Evolutionary conservation across 2,329 filamentous ascomycete species (phyloP).

Genomic region (Pestalotiopsis sp.): DNA sequence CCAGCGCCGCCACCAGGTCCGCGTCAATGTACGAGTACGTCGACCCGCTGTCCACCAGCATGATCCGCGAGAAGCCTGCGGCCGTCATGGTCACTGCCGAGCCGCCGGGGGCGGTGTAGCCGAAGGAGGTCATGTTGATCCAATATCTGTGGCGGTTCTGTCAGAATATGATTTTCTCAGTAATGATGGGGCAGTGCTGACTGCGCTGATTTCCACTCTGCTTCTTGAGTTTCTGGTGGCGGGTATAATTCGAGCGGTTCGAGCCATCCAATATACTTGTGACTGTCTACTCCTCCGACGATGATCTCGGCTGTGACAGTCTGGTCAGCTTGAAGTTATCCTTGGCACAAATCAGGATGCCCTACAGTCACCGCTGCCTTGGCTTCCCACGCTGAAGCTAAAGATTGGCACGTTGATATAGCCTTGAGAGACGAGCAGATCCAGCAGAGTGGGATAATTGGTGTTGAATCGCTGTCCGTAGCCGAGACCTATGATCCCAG

Average conservation of each 20-base stretch:
- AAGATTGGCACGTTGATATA: slow-evolving; percentile 39
- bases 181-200: slow-evolving; percentile 20
- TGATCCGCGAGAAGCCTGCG: slow-evolving; percentile 40
- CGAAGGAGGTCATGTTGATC: slow-evolving; percentile 39
- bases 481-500: slow-evolving; percentile 38
- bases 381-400: slow-evolving; percentile 36
- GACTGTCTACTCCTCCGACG: slow-evolving; percentile 49
- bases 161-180: not conserved
- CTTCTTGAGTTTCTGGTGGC: slow-evolving; percentile 34
- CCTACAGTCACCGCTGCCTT: slow-evolving; percentile 34
- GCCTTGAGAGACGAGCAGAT: slow-evolving; percentile 33
- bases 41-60: slow-evolving; percentile 64
- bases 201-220: slow-evolving; percentile 33
- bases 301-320: slow-evolving; percentile 36
- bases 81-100: slow-evolving; percentile 28
- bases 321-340: not conserved
- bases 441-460: slow-evolving; percentile 35
- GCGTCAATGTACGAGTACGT: slow-evolving; percentile 66
- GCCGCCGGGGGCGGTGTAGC: slow-evolving; percentile 31
- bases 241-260: slow-evolving; percentile 37
- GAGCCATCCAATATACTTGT: slow-evolving; percentile 42
- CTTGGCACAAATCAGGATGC: not conserved
- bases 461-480: slow-evolving; percentile 38
- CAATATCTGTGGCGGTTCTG: slow-evolving; percentile 30
- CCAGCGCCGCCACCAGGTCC: slow-evolving; percentile 47